phyloP scores from a whole-genome alignment of 768 basidiomycete species.

The Dacryopinax spathularia region DNA sequence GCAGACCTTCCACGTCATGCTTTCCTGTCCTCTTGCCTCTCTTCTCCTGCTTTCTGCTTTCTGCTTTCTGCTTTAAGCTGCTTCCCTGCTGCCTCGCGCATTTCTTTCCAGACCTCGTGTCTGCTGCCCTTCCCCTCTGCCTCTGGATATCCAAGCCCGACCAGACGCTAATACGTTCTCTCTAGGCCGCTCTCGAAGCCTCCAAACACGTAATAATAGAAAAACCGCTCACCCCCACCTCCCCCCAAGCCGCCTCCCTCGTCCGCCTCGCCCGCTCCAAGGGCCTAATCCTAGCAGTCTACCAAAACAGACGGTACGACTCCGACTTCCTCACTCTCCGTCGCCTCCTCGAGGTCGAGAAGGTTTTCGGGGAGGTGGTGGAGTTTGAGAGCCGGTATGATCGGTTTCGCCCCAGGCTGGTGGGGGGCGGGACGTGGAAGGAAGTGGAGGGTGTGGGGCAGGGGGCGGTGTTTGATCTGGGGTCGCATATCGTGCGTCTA shows the following conservation, averaged over 20 bases:
- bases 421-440: slow-evolving; percentile 55
- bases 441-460: slow-evolving; percentile 47
- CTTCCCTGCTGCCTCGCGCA: too few relatives aligned
- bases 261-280: slow-evolving; percentile 44
- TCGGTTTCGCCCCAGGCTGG: slow-evolving; percentile 49
- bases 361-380: slow-evolving; percentile 44
- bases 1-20: too few relatives aligned
- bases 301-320: slow-evolving; percentile 67
- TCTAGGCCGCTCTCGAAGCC: slow-evolving; percentile 38
- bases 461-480: slow-evolving; percentile 64
- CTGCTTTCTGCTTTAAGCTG: too few relatives aligned
- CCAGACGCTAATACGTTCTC: not conserved
- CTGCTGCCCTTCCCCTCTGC: too few relatives aligned
- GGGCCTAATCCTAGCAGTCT: slow-evolving; percentile 32
- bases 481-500: slow-evolving; percentile 41
- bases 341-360: slow-evolving; percentile 34
- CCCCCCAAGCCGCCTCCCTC: slow-evolving; percentile 45
- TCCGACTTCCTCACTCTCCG: slow-evolving; percentile 59
- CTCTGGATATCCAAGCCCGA: too few relatives aligned
- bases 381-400: slow-evolving; percentile 73
- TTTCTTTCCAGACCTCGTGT: too few relatives aligned
- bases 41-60: not conserved
- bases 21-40: too few relatives aligned
- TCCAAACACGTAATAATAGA: slow-evolving; percentile 74
- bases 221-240: slow-evolving; percentile 58